Conservation (phyloP, 768 basidiomycete species). For the Filobasidium floriforme region DNA sequence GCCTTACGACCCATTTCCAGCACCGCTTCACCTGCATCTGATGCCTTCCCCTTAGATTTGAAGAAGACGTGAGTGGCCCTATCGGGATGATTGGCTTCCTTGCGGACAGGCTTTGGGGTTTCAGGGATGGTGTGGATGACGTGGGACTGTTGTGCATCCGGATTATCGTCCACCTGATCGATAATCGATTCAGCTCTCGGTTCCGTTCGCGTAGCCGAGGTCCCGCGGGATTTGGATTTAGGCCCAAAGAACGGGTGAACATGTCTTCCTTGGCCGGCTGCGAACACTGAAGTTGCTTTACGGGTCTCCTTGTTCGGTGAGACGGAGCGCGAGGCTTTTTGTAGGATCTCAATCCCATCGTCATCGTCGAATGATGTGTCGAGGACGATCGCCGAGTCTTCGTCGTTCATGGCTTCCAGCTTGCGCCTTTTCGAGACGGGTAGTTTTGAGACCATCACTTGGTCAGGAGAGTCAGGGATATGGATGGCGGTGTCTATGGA, state of each 20-base stretch:
- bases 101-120: background rate
- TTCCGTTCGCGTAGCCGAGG: too few species aligned
- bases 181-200: too few species aligned
- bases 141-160: too few species aligned
- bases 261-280: too few species aligned
- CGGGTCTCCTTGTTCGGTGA: background rate
- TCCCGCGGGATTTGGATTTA: too few species aligned
- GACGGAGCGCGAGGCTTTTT: background rate
- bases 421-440: background rate
- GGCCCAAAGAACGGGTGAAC: too few species aligned
- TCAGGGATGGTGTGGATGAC: background rate
- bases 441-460: background rate
- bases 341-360: conserved; percentile 2
- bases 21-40: background rate
- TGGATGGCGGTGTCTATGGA: background rate
- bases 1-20: too few species aligned
- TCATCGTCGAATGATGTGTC: conserved; percentile 7
- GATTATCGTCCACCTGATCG: too few species aligned
- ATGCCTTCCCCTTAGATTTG: conserved; percentile 3
- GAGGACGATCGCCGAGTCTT: background rate
- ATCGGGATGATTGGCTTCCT: background rate
- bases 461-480: background rate
- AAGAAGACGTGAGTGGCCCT: conserved; percentile 12
- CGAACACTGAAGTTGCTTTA: too few species aligned
- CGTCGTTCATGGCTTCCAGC: background rate